A percentile compares a stretch with the other conserved stretches of the same genome.
phyloP scores from a whole-genome alignment of 148 eudicot species.

The Cornus kousa region DNA sequence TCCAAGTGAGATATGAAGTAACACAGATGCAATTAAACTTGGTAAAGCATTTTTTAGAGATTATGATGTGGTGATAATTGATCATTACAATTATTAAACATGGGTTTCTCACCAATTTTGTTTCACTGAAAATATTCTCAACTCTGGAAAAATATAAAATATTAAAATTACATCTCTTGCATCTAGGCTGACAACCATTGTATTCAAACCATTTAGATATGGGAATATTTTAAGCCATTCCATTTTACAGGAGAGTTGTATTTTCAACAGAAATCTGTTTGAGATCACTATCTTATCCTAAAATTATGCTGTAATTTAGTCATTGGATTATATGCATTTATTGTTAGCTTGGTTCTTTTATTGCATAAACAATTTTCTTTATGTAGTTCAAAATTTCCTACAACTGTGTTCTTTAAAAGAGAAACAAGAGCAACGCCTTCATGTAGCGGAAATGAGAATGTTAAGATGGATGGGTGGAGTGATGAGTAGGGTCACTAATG shows the following conservation, averaged over 20 bases:
- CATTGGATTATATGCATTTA: not conserved
- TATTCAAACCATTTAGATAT: not conserved
- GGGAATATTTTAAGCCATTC: not conserved
- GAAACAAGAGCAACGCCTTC: too few relatives aligned
- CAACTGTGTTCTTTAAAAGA: not conserved
- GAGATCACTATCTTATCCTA: not conserved
- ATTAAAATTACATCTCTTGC: too few relatives aligned
- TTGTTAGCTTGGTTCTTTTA: not conserved
- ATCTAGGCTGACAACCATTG: not conserved
- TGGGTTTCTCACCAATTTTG: not conserved
- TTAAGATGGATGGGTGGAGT: too few relatives aligned
- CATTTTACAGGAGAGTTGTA: not conserved
- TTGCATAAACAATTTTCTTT: not conserved
- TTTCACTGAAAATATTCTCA: not conserved
- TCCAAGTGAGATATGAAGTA: too few relatives aligned
- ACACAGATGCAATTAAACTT: not conserved
- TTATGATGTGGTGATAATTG: not conserved
- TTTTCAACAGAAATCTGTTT: not conserved
- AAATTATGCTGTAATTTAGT: not conserved
- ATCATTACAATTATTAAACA: not conserved
- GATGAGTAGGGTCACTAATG: too few relatives aligned
- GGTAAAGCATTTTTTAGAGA: not conserved
- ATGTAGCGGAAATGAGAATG: too few relatives aligned
- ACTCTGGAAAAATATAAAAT: not conserved
- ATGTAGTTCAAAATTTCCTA: not conserved